Conservation (phyloP, 1,284 basidiomycete species). For the Rhodotorula sp. region DNA sequence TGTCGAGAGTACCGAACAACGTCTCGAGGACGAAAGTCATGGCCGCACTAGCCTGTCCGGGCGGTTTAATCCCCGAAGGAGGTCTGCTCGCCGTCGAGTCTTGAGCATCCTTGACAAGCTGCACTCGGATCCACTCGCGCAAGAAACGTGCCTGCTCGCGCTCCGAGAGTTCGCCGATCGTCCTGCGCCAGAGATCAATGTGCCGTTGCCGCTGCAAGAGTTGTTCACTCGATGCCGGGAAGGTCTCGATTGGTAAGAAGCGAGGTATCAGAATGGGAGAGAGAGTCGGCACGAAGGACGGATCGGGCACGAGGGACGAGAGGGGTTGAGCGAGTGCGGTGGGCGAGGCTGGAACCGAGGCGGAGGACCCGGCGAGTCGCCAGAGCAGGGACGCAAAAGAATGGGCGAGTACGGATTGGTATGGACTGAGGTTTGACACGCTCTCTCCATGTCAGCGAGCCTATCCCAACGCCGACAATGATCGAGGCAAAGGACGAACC, state of each 20-base stretch:
- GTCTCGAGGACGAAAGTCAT: constrained; percentile 13
- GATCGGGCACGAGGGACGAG: not conserved
- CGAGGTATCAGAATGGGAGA: constrained; percentile 14
- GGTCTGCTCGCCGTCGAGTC: not conserved
- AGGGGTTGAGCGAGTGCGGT: constrained; percentile 8
- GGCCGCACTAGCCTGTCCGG: not conserved
- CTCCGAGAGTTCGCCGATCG: constrained; percentile 18
- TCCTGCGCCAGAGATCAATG: constrained; percentile 14
- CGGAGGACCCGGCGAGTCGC: constrained; percentile 6
- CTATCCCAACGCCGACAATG: too few relatives aligned
- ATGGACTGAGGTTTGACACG: not conserved
- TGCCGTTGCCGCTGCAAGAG: constrained; percentile 15
- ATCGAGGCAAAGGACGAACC: constrained; percentile 3
- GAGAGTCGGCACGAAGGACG: constrained; percentile 2
- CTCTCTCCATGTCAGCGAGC: too few relatives aligned
- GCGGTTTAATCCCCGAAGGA: not conserved
- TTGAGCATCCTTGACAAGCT: not conserved
- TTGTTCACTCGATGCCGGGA: constrained; percentile 12
- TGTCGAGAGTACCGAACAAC: constrained; percentile 21
- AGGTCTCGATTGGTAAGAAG: constrained; percentile 13
- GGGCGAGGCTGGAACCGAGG: not conserved
- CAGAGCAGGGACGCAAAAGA: constrained; percentile 18
- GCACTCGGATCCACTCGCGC: constrained; percentile 15
- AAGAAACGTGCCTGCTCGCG: constrained; percentile 20
- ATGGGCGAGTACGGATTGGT: not conserved